phyloP scores from a whole-genome alignment of 164 flowering plant genomes.

The Sextonia rubra region DNA sequence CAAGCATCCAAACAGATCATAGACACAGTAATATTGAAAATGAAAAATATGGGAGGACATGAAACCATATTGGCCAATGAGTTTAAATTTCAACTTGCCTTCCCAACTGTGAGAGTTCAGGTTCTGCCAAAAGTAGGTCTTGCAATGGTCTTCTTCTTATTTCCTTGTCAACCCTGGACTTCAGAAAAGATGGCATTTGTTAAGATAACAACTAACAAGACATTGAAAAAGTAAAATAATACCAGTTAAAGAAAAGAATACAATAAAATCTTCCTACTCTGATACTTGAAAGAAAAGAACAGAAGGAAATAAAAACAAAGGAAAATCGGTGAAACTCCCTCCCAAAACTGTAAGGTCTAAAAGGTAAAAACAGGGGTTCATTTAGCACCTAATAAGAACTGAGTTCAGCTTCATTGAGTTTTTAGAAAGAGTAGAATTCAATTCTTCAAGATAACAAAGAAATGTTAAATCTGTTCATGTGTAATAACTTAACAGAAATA shows the following conservation, averaged over 20 bases:
- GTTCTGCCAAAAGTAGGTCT: slow-evolving; percentile 27
- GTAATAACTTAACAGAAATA: no score
- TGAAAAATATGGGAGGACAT: background rate
- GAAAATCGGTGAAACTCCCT: background rate
- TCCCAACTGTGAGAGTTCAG: slow-evolving; percentile 28
- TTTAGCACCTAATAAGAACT: background rate
- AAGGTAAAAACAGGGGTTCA: no score
- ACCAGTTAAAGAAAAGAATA: no score
- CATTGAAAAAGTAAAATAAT: no score
- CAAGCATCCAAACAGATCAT: background rate
- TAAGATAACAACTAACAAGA: no score
- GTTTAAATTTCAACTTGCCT: slow-evolving; percentile 16
- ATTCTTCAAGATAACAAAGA: no score
- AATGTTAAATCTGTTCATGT: no score
- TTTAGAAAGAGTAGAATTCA: background rate
- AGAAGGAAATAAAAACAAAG: no score
- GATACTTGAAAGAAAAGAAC: no score
- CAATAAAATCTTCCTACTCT: no score
- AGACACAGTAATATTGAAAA: background rate
- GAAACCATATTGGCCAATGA: background rate
- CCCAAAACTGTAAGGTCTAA: background rate
- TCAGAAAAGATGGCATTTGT: background rate
- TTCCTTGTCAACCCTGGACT: slow-evolving; percentile 12
- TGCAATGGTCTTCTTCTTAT: slow-evolving; percentile 16
- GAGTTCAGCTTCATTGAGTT: background rate